A percentile compares a stretch with the other conserved stretches of the same genome.
phyloP scores from a whole-genome alignment of 352 stramenopile genomes.

The Pythium periplocum region DNA sequence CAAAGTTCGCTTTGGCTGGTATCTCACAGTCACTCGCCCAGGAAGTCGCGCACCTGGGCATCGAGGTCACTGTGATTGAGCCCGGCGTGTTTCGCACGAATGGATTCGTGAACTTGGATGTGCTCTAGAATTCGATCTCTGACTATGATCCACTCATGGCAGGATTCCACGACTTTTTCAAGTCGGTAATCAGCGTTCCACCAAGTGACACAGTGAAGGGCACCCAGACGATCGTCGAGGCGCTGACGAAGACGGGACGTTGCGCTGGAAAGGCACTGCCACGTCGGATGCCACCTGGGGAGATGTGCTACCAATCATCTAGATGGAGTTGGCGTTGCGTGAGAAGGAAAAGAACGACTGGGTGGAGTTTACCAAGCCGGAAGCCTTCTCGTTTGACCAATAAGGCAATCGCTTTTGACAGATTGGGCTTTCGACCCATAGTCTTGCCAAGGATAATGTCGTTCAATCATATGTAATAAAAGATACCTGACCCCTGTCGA shows the following conservation, averaged over 20 bases:
- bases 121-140: background rate
- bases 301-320: background rate
- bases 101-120: background rate
- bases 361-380: background rate
- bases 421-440: no score
- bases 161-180: background rate
- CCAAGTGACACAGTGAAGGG: conserved; percentile 12
- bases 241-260: conserved; percentile 22
- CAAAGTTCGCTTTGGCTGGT: conserved; percentile 35
- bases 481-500: no score
- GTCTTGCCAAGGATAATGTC: no score
- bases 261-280: conserved; percentile 14
- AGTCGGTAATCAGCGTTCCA: background rate
- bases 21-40: conserved; percentile 24
- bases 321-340: background rate
- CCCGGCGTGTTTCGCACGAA: conserved; percentile 7
- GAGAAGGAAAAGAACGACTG: conserved; percentile 1
- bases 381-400: background rate
- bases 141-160: no score
- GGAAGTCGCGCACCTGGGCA: conserved; percentile 29
- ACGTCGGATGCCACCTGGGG: conserved; percentile 7
- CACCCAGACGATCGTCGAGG: conserved; percentile 16
- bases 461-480: no score
- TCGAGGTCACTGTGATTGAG: conserved; percentile 11
- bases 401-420: background rate